These are phyloP conservation scores for Mycosphaerella sp. DNA, from an alignment of 2,329 filamentous ascomycete genomes.

Conservation along the genomic window DNA sequence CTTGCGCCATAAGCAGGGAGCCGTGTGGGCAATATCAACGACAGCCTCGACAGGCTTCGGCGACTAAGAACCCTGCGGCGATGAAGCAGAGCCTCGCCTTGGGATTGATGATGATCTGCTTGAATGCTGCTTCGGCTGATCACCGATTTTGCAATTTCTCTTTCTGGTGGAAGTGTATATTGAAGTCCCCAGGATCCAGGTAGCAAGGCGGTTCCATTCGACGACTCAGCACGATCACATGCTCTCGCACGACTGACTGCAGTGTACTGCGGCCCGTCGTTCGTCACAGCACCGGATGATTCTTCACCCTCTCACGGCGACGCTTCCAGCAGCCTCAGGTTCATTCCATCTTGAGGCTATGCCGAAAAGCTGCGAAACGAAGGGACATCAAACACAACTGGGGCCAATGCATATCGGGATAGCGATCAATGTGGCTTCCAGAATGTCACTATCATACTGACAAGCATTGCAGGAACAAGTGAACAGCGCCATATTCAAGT, in stretches of 20 bases:
- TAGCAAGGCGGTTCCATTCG: background rate
- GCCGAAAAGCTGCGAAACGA: background rate
- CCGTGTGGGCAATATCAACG: background rate
- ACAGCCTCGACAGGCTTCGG: background rate
- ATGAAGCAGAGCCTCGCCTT: conserved; percentile 2
- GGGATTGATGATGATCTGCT: background rate
- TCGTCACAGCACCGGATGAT: background rate
- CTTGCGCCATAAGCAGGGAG: background rate
- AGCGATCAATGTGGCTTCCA: no score
- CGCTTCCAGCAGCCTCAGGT: no score
- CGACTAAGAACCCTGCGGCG: conserved; percentile 6
- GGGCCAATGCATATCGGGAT: no score
- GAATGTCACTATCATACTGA: no score
- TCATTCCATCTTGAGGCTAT: background rate
- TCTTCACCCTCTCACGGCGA: no score
- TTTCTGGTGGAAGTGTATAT: background rate
- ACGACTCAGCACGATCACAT: background rate
- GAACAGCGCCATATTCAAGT: background rate
- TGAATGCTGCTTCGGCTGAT: background rate
- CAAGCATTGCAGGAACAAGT: background rate
- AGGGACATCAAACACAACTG: no score
- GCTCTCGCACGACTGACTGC: background rate
- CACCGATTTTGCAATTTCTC: background rate
- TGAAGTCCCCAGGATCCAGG: background rate
- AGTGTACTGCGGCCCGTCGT: background rate